Conservation (phyloP, 805 yeast species). For the Saturnispora diversa region DNA sequence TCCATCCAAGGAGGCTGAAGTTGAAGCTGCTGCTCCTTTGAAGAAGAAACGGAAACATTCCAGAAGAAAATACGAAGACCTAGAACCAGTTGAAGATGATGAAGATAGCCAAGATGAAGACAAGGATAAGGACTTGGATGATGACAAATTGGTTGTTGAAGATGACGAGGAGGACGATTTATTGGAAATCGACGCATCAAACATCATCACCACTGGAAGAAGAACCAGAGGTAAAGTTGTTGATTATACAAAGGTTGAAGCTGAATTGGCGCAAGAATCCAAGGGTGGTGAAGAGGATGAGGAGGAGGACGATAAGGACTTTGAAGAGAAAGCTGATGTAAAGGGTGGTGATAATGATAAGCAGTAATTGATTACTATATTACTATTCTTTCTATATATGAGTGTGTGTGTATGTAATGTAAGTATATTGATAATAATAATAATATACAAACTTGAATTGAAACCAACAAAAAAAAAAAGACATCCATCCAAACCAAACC, state of each 20-base stretch:
- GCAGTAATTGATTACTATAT: too few relatives aligned
- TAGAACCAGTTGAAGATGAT: conserved; percentile 18
- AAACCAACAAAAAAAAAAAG: too few relatives aligned
- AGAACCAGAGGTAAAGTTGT: conserved; percentile 87
- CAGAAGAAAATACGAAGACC: conserved; percentile 20
- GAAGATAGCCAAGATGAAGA: conserved; percentile 28
- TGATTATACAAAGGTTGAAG: conserved; percentile 77
- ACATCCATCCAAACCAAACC: too few relatives aligned
- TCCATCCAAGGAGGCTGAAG: too few relatives aligned
- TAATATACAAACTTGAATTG: too few relatives aligned
- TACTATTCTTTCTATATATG: too few relatives aligned
- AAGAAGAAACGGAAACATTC: conserved; percentile 19
- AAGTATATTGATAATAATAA: too few relatives aligned
- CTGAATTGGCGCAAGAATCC: conserved; percentile 47
- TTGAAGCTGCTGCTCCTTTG: too few relatives aligned
- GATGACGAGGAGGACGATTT: conserved; percentile 73
- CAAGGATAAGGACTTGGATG: conserved; percentile 39
- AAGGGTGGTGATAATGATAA: conserved; percentile 1
- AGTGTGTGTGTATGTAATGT: too few relatives aligned
- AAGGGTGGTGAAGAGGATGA: conserved; percentile 36
- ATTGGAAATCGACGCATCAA: conserved; percentile 70
- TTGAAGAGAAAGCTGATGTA: conserved; percentile 33
- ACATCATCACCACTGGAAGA: conserved; percentile 77
- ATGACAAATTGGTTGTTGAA: conserved; percentile 46
- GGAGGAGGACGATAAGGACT: conserved; percentile 40